Evolutionary conservation across 768 basidiomycete species (phyloP).

Genomic region (Pholiota microspora): DNA sequence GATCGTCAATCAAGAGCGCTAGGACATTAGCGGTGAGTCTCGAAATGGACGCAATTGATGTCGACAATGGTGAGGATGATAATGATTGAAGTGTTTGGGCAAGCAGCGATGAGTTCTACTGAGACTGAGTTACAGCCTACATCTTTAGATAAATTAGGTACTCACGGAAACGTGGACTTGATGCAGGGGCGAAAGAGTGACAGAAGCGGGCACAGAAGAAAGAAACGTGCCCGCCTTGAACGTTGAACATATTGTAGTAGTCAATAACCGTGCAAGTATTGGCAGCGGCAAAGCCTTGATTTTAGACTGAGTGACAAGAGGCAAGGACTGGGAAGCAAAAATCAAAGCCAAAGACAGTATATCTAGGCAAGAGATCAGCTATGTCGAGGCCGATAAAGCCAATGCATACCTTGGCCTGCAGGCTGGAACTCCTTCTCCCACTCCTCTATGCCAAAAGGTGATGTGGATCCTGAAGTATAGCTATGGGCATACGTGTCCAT

Average conservation of each 20-base stretch:
- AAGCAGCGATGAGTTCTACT: constrained; percentile 31
- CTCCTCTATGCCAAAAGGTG: constrained; percentile 29
- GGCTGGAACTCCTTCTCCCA: constrained; percentile 74
- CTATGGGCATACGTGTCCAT: constrained; percentile 54
- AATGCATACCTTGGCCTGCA: constrained; percentile 40
- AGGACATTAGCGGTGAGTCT: constrained; percentile 34
- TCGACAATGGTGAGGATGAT: constrained; percentile 32
- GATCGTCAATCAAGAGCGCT: constrained; percentile 33
- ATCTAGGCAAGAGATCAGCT: constrained; percentile 22
- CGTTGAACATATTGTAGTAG: constrained; percentile 49
- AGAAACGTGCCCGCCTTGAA: constrained; percentile 60
- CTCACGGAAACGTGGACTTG: constrained; percentile 31
- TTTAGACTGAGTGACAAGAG: constrained; percentile 51
- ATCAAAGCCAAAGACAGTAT: constrained; percentile 51
- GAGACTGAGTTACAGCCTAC: not conserved
- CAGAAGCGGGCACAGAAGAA: constrained; percentile 33
- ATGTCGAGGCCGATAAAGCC: not conserved
- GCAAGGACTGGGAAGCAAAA: constrained; percentile 58
- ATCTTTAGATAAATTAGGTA: not conserved
- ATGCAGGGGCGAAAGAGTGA: constrained; percentile 23
- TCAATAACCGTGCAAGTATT: constrained; percentile 31
- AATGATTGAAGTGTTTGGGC: constrained; percentile 33
- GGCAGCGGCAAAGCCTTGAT: constrained; percentile 61
- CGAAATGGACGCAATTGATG: constrained; percentile 33
- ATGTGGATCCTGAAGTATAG: constrained; percentile 17